Evolutionary conservation across 768 basidiomycete genomes (phyloP).

Genomic region (Tricholoma sp.): DNA sequence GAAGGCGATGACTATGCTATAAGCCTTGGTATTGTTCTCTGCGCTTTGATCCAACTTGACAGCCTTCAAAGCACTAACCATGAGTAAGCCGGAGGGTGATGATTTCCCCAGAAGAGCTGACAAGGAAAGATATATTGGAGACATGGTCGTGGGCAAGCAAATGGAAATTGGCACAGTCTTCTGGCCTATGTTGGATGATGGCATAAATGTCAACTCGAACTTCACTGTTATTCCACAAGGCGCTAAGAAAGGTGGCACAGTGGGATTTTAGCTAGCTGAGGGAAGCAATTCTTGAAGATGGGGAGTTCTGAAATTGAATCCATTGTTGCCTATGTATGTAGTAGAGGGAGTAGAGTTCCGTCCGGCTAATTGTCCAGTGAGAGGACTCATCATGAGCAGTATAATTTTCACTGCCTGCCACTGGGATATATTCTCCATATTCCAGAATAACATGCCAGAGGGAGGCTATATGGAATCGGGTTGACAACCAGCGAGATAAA

Average conservation of each 20-base stretch:
- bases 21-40: conserved; percentile 70
- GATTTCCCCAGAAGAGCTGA: conserved; percentile 67
- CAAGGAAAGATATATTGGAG: conserved; percentile 69
- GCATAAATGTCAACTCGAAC: neutral
- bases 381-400: conserved; percentile 13
- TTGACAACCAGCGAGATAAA: too few species aligned
- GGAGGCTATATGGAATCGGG: too few species aligned
- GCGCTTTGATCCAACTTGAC: conserved; percentile 55
- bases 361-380: conserved; percentile 35
- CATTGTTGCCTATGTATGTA: conserved; percentile 65
- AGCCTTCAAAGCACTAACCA: conserved; percentile 71
- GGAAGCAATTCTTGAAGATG: conserved; percentile 73
- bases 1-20: conserved; percentile 75
- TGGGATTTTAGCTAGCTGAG: conserved; percentile 68
- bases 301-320: conserved; percentile 69
- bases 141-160: conserved; percentile 68
- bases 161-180: conserved; percentile 50
- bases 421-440: too few species aligned
- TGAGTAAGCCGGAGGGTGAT: conserved; percentile 64
- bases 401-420: neutral
- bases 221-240: conserved; percentile 34
- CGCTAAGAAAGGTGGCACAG: conserved; percentile 45
- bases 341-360: conserved; percentile 55
- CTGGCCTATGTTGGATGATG: conserved; percentile 22
- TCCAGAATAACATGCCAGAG: too few species aligned